Evolutionary conservation across 768 basidiomycete genomes (phyloP), one percentile per base, ranked within the genome.

Genomic region (Auricularia heimuer): DNA sequence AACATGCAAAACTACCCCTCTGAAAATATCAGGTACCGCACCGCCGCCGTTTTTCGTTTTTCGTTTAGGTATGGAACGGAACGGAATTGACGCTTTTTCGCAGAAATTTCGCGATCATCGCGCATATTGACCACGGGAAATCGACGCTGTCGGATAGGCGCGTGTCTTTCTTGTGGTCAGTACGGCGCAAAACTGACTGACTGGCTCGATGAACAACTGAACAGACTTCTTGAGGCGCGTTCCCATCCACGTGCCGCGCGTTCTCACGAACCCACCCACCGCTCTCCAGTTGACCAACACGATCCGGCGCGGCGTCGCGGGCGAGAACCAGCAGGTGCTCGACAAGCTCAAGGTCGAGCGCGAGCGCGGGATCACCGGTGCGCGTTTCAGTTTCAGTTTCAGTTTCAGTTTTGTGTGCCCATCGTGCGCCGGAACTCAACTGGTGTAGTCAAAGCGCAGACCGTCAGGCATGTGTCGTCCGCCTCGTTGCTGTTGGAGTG

Each of bases 81-180:
- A 12, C 54, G 12, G 8, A 37, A 62, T 29, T 36, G 16, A 64
- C 51, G 34, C 39, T 18, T 7, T 62, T 7, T 66, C 24, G 8
- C 61, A 76, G 78, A 63, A 98, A 98, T 74, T 94, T 98, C 74
- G 95, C 94, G 10, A 94, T 98, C 69, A 96, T 98, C 72, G 94
- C 94, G 1, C 95, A 98, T 74, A 97, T 97, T 69, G 90, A 97
- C 75, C 95, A 97, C 75, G 96, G 96, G 63, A 98, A 98, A 80
- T 94, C 92, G 3, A 97, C 94, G 3, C 79, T 97, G 65, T 92
- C 94, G 4, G 95, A 97, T 72, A 80, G 93, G 85, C 87, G 70
- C 64, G 83, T 77, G 21, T 14, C 21, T 63, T 64, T 60, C 54
- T 63, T 4, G 35, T 66, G 10, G 60, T 66, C 29, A 36, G 16